Evolutionary conservation across 2,329 filamentous ascomycete species (phyloP).

Genomic region (Colletotrichum sublineola): DNA sequence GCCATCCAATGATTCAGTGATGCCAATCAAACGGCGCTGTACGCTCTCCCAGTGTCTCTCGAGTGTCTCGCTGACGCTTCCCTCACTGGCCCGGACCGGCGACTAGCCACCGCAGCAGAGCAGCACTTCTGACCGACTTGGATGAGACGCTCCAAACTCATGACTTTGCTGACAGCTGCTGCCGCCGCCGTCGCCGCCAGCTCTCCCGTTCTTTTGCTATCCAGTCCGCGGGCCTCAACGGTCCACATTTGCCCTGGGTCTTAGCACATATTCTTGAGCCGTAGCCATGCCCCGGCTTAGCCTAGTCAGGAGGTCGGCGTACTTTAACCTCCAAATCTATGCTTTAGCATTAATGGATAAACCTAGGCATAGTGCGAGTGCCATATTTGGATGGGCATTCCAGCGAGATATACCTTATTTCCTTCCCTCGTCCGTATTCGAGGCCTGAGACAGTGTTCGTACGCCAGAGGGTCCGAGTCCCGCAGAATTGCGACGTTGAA

Average conservation of each 20-base stretch:
- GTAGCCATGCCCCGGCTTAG: slow-evolving; percentile 1
- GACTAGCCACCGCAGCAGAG: slow-evolving; percentile 26
- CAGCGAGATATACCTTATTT: neutral
- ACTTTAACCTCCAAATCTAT: slow-evolving; percentile 1
- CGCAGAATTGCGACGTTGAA: neutral
- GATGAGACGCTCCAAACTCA: neutral
- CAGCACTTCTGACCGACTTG: neutral
- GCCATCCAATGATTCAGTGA: slow-evolving; percentile 29
- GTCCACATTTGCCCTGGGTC: neutral
- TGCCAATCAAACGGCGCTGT: slow-evolving; percentile 24
- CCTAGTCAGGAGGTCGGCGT: neutral
- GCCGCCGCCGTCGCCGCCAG: too few relatives aligned
- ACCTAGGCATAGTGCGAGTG: neutral
- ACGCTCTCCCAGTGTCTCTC: slow-evolving; percentile 5
- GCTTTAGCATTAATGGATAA: slow-evolving; percentile 5
- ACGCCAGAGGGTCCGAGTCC: neutral
- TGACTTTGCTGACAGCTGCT: slow-evolving; percentile 9
- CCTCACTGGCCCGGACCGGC: slow-evolving; percentile 30
- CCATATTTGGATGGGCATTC: neutral
- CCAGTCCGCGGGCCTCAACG: neutral
- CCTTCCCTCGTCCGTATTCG: neutral
- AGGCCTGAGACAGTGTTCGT: neutral
- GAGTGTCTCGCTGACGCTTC: slow-evolving; percentile 18
- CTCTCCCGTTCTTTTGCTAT: too few relatives aligned
- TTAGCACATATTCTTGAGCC: neutral